Conservation (phyloP, 768 basidiomycete genomes). For the Pleurotus tuber-regium region DNA sequence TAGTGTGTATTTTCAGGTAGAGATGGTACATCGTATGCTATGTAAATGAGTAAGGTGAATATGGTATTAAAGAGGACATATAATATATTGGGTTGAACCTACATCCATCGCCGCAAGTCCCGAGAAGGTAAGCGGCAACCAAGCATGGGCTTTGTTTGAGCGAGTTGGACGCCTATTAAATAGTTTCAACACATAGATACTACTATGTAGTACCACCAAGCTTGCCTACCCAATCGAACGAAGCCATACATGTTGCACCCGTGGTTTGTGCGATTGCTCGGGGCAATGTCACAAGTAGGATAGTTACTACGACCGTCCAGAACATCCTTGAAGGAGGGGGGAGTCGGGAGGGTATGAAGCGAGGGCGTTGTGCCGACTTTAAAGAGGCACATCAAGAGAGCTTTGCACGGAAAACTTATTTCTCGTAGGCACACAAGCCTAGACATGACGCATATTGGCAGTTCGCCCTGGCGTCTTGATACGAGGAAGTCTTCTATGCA, state of each 20-base stretch:
- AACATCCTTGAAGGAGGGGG: slow-evolving; percentile 19
- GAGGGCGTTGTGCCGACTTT: not conserved
- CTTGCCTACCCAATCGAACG: slow-evolving; percentile 37
- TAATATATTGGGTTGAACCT: not conserved
- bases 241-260: slow-evolving; percentile 37
- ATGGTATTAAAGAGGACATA: no score
- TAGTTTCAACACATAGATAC: not conserved
- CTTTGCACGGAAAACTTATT: not conserved
- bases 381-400: not conserved
- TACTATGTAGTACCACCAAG: not conserved
- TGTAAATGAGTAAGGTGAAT: no score
- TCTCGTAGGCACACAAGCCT: not conserved
- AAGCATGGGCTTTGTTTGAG: slow-evolving; percentile 38
- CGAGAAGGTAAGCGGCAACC: slow-evolving; percentile 29
- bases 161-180: slow-evolving; percentile 40
- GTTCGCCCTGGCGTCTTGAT: slow-evolving; percentile 10
- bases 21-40: slow-evolving; percentile 29
- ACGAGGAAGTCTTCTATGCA: not conserved
- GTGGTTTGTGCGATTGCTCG: slow-evolving; percentile 31
- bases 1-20: slow-evolving; percentile 24
- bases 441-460: slow-evolving; percentile 6
- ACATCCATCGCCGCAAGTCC: slow-evolving; percentile 32
- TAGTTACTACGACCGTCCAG: slow-evolving; percentile 20
- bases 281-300: slow-evolving; percentile 18
- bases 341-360: not conserved